phyloP scores from a whole-genome alignment of 352 stramenopile genomes.

The Elongisporangium prolatum region DNA sequence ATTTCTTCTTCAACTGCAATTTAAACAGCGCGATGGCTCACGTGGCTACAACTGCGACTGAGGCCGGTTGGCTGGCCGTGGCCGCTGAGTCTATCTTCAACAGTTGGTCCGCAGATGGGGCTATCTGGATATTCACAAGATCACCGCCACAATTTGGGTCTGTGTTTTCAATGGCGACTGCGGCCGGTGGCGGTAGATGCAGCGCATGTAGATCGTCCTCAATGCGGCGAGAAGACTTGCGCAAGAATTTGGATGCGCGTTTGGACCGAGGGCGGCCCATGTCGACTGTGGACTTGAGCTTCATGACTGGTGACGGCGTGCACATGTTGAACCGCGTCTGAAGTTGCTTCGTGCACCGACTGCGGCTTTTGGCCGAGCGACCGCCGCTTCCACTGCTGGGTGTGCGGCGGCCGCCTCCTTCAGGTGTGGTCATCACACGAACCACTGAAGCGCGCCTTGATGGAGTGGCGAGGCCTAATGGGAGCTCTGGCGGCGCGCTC shows the following conservation, averaged over 20 bases:
- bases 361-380: neutral
- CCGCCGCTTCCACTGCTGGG: constrained; percentile 1
- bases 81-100: neutral
- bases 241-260: constrained; percentile 37
- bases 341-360: constrained; percentile 3
- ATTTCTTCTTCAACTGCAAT: neutral
- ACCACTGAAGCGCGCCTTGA: constrained; percentile 7
- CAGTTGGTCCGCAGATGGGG: neutral
- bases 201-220: constrained; percentile 45
- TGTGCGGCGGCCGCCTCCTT: neutral
- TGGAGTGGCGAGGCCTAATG: neutral
- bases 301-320: constrained; percentile 77
- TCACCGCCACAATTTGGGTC: neutral
- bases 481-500: constrained; percentile 1
- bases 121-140: neutral
- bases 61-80: neutral
- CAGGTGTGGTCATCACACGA: constrained; percentile 28
- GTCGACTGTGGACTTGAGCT: constrained; percentile 71
- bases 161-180: neutral
- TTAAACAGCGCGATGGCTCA: neutral
- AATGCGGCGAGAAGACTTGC: constrained; percentile 43
- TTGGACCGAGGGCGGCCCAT: constrained; percentile 73
- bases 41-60: neutral
- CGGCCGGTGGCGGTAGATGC: neutral
- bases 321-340: constrained; percentile 49